Evolutionary conservation across 345 rosid species (phyloP), one percentile per base, ranked within the genome.

Genomic region (Acer negundo): DNA sequence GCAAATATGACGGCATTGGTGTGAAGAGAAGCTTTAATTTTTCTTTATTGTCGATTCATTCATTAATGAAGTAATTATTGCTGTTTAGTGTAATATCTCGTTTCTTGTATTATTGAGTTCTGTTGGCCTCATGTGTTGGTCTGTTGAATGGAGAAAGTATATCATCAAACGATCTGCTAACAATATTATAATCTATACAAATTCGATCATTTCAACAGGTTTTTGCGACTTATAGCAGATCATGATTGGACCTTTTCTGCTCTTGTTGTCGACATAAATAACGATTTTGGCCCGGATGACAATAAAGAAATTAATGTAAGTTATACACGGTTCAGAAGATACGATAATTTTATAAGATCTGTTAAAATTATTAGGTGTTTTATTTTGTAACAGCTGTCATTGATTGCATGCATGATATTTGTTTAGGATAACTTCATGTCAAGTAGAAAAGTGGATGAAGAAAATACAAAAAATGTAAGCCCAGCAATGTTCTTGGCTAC

Each of bases 401-500:
- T 69, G 49, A 62, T 76, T 70, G 3, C 38, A 16, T 78, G 11
- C 38, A 16, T 78, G 11, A 55, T 64, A 31, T 22, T 80, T 81
- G 61, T 76, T 74, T 69, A 95, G 99, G 95, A 90, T 69, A 87
- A 90, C 75, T 92, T 93, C 69, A 75, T 84, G 85, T 79, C 69
- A 77, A 94, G 85, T 81, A 90, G 98, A 88, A 90, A 90, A 78
- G 83, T 67, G 15, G 78, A 77, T 31, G 93, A 89, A 74, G 84
- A 82, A 67, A 87, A 87, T 80, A 44, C 49, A 20, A 88, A 87
- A 84, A 85, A 83, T 70, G 73, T 84, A 80, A 84, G 83, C 72
- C 84, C 92, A 40, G 88, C 93, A 62, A 91, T 93, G 98, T 95
- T 93, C 87, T 78, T 93, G 80, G 94, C 96, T 28, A 92, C 97